Evolutionary conservation across 106 monocot genomes (phyloP), one percentile per base, ranked within the genome.

Genomic region (Apostasia shenzhenica): DNA sequence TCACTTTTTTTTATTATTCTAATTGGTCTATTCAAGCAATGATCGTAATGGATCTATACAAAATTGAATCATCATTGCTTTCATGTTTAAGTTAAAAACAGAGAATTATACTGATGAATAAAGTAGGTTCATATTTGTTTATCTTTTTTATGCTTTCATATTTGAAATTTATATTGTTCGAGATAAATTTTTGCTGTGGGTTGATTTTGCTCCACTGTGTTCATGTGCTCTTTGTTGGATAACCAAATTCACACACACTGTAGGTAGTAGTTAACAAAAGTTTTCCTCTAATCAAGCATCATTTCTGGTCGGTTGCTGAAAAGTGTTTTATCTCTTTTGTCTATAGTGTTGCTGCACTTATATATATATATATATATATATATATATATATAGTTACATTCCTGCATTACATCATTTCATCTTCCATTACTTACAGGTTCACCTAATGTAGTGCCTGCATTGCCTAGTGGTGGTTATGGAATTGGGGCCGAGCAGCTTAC

Each of bases 401-500:
- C 6, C 46, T 63, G 45, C 13, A 0, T 46, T n/a, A 5, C 46
- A 41, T 61, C 7, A 4, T 46, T 63, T 60, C 6, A 64, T 37
- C 26, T 8, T 7, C 1, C 4, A 2, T 2, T 65, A 38, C n/a
- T 44, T 49, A 49, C 8, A 65, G 65, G 26, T 4, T 26, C 45
- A 49, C 6, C 65, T 49, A 43, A 3, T 49, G 48, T 48, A 65
- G 26, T 47, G 37, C 65, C 65, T 26, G 14, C 65, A 48, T 7
- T 48, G 48, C 71, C 74, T 57, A 41, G 66, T 66, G 81, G 67
- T 68, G 78, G 60, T 48, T 91, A 81, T 86, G 74, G 67, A 47
- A 80, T 91, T 80, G 83, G 73, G 48, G 63, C 64, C 14, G 91
- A 95, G 62, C 76, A 81, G 60, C 83, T 95, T 56, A 88, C 78